Evolutionary conservation across 2,329 filamentous ascomycete species (phyloP), one percentile per base, ranked within the genome.

Genomic region (Exophiala spinifera): DNA sequence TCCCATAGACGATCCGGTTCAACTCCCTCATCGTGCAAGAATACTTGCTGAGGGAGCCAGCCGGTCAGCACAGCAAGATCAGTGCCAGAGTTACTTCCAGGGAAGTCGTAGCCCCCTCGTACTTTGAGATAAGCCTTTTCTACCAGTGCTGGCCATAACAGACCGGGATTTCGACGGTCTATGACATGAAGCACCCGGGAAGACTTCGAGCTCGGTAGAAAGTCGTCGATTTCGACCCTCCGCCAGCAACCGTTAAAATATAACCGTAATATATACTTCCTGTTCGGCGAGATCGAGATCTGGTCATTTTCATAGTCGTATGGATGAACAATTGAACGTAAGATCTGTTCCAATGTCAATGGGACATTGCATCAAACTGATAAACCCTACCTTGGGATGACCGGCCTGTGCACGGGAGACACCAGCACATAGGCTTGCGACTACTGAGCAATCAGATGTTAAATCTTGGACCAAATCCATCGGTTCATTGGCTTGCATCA

Each of bases 101-200:
- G 92, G 62, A 99, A 99, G 66, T 99, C 91, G 69, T 99, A 99
- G 31, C 94, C 94, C 23, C 94, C 94, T 52, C 92, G 83, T 10
- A 97, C 84, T 74, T 97, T 99, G 1, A 99, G 76, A 64, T 99
- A 99, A 0, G 94, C 94, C 68, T 99, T 99, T 69, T 99, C 94
- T 14, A 97, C 76, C 3, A 99, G 77, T 1, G 92, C 91, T 4
- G 94, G 94, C 91, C 92, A 97, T 13, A 97, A 73, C 13, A 95
- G 76, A n/a, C 75, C 78, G 3, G 88, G 87, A 60, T 96, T 91
- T 39, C 85, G 85, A 33, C 90, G 82, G 65, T 97, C 92, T 43
- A 95, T 81, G 8, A 97, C 91, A 69, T 95, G 91, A 2, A 99
- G 80, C 4, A 87, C 84, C 25, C 91, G 83, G 36, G 83, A 78